Base-by-base conservation (phyloP, 805 yeast genomes). In the Spathaspora sp. region DNA sequence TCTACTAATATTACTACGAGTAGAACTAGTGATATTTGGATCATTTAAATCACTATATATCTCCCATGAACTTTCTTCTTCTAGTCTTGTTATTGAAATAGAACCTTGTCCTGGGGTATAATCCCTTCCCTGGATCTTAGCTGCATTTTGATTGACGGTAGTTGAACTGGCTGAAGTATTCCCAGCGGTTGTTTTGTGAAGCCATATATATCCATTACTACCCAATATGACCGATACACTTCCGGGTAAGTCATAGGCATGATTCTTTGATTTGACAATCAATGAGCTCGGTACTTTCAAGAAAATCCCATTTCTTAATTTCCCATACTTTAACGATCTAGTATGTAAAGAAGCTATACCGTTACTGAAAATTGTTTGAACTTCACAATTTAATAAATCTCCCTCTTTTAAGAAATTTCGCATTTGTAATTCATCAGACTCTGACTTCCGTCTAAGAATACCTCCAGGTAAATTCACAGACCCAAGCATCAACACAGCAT, bases 401-500 rank as follows among this genome's bases (percentile, higher is more conserved):
- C 99, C 99, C 63, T 96, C 99, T 65, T 94, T 94, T 59, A 94
- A 73, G 62, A 92, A 89, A 59, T 81, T 82, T 62, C 99, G 81
- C 99, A 96, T 94, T 65, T 93, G 97, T 57, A 94, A 76, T 71
- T 94, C 99, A 72, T 94, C 99, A 57, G 87, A 84, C 64, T 96
- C 99, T 32, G 92, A 84, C 66, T 96, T 94, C 63, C 99, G 81
- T 69, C 99, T 81, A 60, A 94, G 73, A 2, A 94, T 88, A 51
- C 99, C 99, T 49, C 99, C 99, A 1, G 99, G 99, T 55, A 94
- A 77, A 67, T 94, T 94, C 18, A 94, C 97, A 1, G 97, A 89
- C 11, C 99, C 99, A 52, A 96, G 77, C 90, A 89, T 86, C 55
- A 94, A 72, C 0, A 89, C 85, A 0, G 97, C 98, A 64, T 91